phyloP scores from a whole-genome alignment of 2,329 filamentous ascomycete genomes.

The Verticillium nubilum region DNA sequence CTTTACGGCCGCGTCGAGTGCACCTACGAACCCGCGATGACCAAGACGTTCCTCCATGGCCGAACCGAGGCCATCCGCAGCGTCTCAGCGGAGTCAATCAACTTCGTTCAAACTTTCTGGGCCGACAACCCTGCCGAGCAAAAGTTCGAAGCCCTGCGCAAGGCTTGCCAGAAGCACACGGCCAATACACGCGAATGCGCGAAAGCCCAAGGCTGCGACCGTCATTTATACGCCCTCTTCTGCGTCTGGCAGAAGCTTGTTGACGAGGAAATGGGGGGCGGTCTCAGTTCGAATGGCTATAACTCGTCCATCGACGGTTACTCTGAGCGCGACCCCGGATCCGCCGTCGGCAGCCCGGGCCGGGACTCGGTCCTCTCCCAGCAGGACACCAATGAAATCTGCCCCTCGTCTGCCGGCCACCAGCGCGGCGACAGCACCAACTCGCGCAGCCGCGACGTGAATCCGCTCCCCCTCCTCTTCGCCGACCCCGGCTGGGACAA shows the following conservation, averaged over 20 bases:
- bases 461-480: slow-evolving; percentile 71
- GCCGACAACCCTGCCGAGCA: slow-evolving; percentile 75
- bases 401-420: slow-evolving; percentile 7
- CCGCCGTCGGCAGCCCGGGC: slow-evolving; percentile 47
- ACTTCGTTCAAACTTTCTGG: slow-evolving; percentile 94
- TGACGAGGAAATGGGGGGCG: slow-evolving; percentile 62
- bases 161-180: slow-evolving; percentile 79
- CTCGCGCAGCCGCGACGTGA: slow-evolving; percentile 35
- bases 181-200: slow-evolving; percentile 76
- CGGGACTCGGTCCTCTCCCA: slow-evolving; percentile 42
- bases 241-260: slow-evolving; percentile 90
- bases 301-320: slow-evolving; percentile 53
- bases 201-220: slow-evolving; percentile 85
- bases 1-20: slow-evolving; percentile 91
- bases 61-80: slow-evolving; percentile 90
- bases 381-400: not conserved
- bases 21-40: slow-evolving; percentile 98
- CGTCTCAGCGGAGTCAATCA: slow-evolving; percentile 75
- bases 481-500: slow-evolving; percentile 89
- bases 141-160: slow-evolving; percentile 81
- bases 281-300: slow-evolving; percentile 53
- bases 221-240: slow-evolving; percentile 90
- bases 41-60: slow-evolving; percentile 87
- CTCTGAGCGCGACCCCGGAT: slow-evolving; percentile 38
- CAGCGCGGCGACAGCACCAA: slow-evolving; percentile 49